phyloP scores from a whole-genome alignment of 805 yeast genomes.

The Hanseniaspora clermontiae region DNA sequence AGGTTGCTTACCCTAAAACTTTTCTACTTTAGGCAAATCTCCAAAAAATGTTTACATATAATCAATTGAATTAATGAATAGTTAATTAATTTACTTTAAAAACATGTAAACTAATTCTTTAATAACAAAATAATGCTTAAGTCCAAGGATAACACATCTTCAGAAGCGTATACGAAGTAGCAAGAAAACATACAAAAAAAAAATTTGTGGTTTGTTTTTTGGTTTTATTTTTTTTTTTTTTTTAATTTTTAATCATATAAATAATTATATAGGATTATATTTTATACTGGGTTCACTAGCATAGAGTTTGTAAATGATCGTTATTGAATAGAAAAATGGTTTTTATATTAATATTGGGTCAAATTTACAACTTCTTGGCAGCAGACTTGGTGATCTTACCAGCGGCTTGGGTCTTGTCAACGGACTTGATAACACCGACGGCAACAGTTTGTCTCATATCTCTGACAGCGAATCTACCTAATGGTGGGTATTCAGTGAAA shows the following conservation, averaged over 20 bases:
- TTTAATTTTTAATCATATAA: not conserved
- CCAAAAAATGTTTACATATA: too few species aligned
- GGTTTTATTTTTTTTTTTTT: conserved; percentile 6
- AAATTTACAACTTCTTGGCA: conserved; percentile 20
- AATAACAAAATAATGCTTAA: too few species aligned
- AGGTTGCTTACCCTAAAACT: too few species aligned
- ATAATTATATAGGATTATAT: conserved; percentile 8
- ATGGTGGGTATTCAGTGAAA: conserved; percentile 88
- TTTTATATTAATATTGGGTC: not conserved
- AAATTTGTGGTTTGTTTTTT: not conserved
- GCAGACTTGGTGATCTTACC: conserved; percentile 98
- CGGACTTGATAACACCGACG: conserved; percentile 97
- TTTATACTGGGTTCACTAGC: not conserved
- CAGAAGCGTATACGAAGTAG: too few species aligned
- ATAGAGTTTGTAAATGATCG: not conserved
- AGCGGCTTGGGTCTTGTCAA: conserved; percentile 66
- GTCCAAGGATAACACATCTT: too few species aligned
- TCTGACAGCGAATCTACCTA: conserved; percentile 98
- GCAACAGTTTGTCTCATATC: conserved; percentile 99
- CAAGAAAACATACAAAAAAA: not conserved
- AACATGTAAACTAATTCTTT: too few species aligned
- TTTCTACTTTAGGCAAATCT: too few species aligned
- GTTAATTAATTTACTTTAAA: too few species aligned
- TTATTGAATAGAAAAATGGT: not conserved
- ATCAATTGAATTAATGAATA: too few species aligned